These are phyloP conservation scores for Gymnopus androsaceus DNA, from an alignment of 1,284 basidiomycete genomes.

Conservation along the genomic window DNA sequence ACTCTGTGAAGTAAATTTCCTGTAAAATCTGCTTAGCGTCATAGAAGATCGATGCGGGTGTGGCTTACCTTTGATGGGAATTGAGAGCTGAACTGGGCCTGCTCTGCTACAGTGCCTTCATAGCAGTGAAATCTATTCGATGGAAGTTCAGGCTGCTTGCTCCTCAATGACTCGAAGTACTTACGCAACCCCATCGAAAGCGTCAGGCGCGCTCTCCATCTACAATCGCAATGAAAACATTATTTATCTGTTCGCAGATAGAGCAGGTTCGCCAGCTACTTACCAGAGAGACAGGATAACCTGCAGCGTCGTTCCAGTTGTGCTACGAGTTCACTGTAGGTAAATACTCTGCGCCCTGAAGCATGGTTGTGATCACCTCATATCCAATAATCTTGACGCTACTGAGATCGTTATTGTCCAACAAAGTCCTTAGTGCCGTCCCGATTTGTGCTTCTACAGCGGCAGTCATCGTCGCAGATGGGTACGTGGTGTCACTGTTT, in stretches of 20 bases:
- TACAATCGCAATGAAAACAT: no score
- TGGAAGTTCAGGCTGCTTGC: no score
- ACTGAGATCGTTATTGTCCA: no score
- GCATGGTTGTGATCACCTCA: no score
- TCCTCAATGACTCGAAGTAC: no score
- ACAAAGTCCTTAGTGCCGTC: conserved; percentile 28
- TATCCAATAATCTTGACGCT: no score
- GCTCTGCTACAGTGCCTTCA: conserved; percentile 26
- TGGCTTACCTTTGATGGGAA: conserved; percentile 28
- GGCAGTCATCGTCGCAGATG: conserved; percentile 31
- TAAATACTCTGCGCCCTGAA: no score
- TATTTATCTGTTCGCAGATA: no score
- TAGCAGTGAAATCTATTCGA: conserved; percentile 43
- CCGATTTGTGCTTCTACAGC: conserved; percentile 31
- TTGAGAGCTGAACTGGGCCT: conserved; percentile 28
- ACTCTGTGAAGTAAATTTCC: conserved; percentile 25
- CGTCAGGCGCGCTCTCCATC: no score
- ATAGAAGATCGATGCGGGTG: not conserved
- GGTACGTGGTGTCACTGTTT: conserved; percentile 31
- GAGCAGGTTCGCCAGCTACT: conserved; percentile 16
- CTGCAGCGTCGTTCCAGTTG: conserved; percentile 34
- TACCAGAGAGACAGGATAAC: conserved; percentile 30
- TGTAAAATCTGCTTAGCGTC: not conserved
- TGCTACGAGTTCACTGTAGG: conserved; percentile 24
- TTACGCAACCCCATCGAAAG: conserved; percentile 33